Evolutionary conservation across 495 filamentous ascomycete genomes (phyloP), one percentile per base, ranked within the genome.

Genomic region (Lasiosphaeria hispida): DNA sequence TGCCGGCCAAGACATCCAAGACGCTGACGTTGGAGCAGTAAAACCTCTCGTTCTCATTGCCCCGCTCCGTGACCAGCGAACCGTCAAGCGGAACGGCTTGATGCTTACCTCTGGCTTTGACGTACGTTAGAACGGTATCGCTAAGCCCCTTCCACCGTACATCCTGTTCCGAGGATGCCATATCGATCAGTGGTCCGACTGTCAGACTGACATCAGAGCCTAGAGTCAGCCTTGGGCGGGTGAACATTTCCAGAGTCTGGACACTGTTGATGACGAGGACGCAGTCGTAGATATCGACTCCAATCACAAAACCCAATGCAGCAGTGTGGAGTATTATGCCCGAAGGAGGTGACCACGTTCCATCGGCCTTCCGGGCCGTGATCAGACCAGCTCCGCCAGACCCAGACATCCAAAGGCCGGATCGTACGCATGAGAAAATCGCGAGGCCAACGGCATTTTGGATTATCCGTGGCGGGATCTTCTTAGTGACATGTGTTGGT

Each of bases 261-360:
- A 85, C 81, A 17, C 87, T 90, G 71, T 95, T 96, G 69, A 96
- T 92, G 6, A 96, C 85, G 0, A 96, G 80, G 15, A 96, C 86
- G 67, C 91, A 95, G 67, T 96, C 92, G 77, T 96, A 96, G 56
- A 96, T 90, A 62, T 96, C 92, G 34, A 95, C 89, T 2, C 91
- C 92, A 2, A 92, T 86, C 23, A 93, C 78, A 66, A 96, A 96
- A n/a, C 90, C 90, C 18, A 95, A 73, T 3, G 86, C 90, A 1
- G 88, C 85, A 1, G 92, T 95, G 67, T 96, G 91, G 34, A 96
- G 79, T 70, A 96, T 77, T 59, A 96, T 90, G 36, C 88, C 91
- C 11, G 89, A 92, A 3, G 92, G 92, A 3, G 90, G 88, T 48
- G 88, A 92, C 92, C 92, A 96, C 64, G 85, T 85, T 3, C 92